Evolutionary conservation across 129 eudicot genomes (phyloP), one percentile per base, ranked within the genome.

Genomic region (Logfia minima): DNA sequence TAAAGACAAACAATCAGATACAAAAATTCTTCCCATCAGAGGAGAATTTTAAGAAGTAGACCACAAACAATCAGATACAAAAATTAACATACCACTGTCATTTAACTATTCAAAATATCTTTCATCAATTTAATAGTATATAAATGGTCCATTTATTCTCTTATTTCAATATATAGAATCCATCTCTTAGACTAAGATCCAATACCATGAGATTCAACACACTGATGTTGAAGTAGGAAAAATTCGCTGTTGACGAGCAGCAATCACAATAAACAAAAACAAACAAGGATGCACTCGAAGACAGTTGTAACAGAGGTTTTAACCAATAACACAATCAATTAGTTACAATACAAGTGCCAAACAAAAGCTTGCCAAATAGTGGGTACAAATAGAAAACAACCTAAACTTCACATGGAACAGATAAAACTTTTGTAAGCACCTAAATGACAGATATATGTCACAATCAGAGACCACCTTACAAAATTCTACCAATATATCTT

Each of bases 391-490:
- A 74, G 76, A 67, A 66, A 68, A 74, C n/a, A 21, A 43, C 84
- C 83, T 67, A 74, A 80, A 74, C 39, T 41, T 74, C 84, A 80
- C 80, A 67, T 80, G 84, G 84, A 74, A 74, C 75, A 39, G 8
- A 43, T 39, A 41, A 55, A 29, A 73, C 75, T 74, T 74, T 7
- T 18, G 45, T 79, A 22, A 64, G 18, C 78, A 51, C 58, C 80
- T 79, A 70, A 79, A 73, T 6, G 69, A 37, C 48, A 73, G 67
- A 72, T 51, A 80, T 56, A 75, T 74, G 84, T 80, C 84, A 34
- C 75, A 67, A 59, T 80, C 70, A 31, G 10, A 65, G 11, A 22
- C 10, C 26, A 58, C 23, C 41, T 52, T 41, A 17, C 66, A 19
- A 48, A 55, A 6, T 17, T 37, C 66, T 48, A 51, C 61, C 52